These are phyloP conservation scores for Nothomitra cinnamomea DNA, from an alignment of 2,329 filamentous ascomycete species.

Conservation along the genomic window DNA sequence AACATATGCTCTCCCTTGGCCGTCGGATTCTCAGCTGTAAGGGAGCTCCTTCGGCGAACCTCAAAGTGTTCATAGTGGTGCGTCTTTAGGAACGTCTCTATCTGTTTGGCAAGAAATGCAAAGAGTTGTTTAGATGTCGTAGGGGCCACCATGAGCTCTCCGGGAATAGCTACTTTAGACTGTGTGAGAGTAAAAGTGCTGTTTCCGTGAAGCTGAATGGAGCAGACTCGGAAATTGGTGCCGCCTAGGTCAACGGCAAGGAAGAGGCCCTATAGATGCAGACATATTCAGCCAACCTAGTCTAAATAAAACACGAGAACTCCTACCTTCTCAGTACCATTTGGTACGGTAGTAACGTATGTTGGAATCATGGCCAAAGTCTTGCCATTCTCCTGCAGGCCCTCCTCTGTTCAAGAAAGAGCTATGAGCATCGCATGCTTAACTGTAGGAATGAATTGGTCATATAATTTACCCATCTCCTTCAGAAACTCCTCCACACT, in stretches of 20 bases:
- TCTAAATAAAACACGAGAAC: not conserved
- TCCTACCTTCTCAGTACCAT: slow-evolving; percentile 86
- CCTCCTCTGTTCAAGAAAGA: slow-evolving; percentile 45
- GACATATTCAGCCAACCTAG: not conserved
- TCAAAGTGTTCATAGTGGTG: slow-evolving; percentile 83
- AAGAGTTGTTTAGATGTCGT: slow-evolving; percentile 79
- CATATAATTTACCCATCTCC: slow-evolving; percentile 49
- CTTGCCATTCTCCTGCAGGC: slow-evolving; percentile 55
- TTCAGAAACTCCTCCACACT: slow-evolving; percentile 72
- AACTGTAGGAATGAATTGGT: not conserved
- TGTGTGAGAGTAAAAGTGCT: slow-evolving; percentile 88
- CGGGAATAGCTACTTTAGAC: slow-evolving; percentile 81
- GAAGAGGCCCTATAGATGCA: slow-evolving; percentile 63
- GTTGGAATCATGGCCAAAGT: slow-evolving; percentile 92
- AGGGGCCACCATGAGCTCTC: slow-evolving; percentile 66
- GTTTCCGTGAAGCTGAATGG: slow-evolving; percentile 81
- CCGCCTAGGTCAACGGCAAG: slow-evolving; percentile 95
- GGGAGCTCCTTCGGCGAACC: slow-evolving; percentile 43
- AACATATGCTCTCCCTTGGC: slow-evolving; percentile 63
- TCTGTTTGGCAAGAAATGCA: slow-evolving; percentile 79
- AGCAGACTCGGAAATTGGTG: slow-evolving; percentile 97
- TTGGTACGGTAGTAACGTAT: slow-evolving; percentile 88
- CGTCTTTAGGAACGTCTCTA: slow-evolving; percentile 69
- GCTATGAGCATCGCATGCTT: not conserved
- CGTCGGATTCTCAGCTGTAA: slow-evolving; percentile 36